Base-by-base conservation (phyloP, 306 rosid species). In the Canavalia gladiata region DNA sequence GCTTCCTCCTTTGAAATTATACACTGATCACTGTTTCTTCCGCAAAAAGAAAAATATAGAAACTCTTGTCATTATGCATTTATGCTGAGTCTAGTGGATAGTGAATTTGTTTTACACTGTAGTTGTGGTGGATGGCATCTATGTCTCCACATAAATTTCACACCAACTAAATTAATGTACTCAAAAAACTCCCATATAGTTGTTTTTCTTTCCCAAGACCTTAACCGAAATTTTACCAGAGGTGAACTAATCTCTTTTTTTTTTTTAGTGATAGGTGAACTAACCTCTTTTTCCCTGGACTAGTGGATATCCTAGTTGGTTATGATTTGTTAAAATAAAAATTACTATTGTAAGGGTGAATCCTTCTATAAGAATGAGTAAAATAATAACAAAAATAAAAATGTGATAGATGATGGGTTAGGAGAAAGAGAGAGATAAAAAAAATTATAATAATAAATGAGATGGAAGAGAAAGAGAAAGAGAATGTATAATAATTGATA, bases 11-110 rank as follows among this genome's bases (percentile, higher is more conserved):
- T 41, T 33, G 2, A 56, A 73, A 55, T 45, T 66, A 65, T 47
- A 33, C 10, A 29, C 11, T 13, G 8, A 34, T 56, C 55, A 67
- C n/a, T 74, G 63, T 81, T 81, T 54, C 47, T 64, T 77, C 30
- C 43, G 35, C 81, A 31, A 64, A 76, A 50, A 31, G 31, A 3
- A 37, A 9, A 18, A 18, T 18, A 60, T 49, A 63, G 52, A 65
- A 42, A 2, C 4, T 68, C 37, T 67, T 57, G 76, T 68, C 58
- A 30, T 37, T 78, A 5, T 31, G 68, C 68, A 47, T 13, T 37
- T 78, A 5, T 31, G 68, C 68, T 62, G 4, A 62, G 25, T 65
- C 31, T 4, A 60, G 11, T 62, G 10, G 25, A 18, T 51, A 28
- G 65, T 42, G 33, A 25, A 67, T 42, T 68, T 52, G 31, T 55